Percentiles rank a stretch among this genome's conserved stretches.
Conservation (phyloP, 177 flowering plant species). For the Vitis hybrid region DNA sequence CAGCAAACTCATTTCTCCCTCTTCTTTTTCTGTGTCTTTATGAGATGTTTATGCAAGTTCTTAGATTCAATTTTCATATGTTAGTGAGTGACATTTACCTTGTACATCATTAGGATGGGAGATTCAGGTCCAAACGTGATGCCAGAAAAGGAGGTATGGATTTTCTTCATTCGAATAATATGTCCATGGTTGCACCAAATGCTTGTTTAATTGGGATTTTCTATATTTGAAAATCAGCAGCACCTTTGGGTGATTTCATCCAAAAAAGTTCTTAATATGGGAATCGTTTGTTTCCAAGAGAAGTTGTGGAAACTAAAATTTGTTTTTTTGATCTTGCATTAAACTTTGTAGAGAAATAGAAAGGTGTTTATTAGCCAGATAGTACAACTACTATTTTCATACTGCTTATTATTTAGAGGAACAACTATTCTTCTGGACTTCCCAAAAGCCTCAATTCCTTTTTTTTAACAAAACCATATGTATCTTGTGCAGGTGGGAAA, state of each 20-base stretch:
- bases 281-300: too few species aligned
- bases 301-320: background rate
- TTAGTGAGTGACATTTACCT: constrained; percentile 26
- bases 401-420: background rate
- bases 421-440: background rate
- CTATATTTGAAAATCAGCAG: constrained; percentile 1
- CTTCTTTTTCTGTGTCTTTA: background rate
- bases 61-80: background rate
- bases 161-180: constrained; percentile 4
- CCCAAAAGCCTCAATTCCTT: background rate
- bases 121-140: constrained; percentile 96
- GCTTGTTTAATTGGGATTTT: background rate
- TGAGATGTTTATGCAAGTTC: background rate
- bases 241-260: background rate
- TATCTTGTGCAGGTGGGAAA: constrained; percentile 67
- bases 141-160: constrained; percentile 91
- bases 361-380: background rate
- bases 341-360: background rate
- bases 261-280: background rate
- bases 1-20: too few species aligned
- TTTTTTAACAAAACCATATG: background rate
- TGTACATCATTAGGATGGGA: constrained; percentile 74
- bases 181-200: background rate
- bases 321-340: background rate
- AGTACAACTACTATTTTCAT: background rate